Percentiles rank a stretch among this genome's conserved stretches.
Conservation (phyloP, 2,329 filamentous ascomycete species). For the Pseudocercospora pini-densiflorae region DNA sequence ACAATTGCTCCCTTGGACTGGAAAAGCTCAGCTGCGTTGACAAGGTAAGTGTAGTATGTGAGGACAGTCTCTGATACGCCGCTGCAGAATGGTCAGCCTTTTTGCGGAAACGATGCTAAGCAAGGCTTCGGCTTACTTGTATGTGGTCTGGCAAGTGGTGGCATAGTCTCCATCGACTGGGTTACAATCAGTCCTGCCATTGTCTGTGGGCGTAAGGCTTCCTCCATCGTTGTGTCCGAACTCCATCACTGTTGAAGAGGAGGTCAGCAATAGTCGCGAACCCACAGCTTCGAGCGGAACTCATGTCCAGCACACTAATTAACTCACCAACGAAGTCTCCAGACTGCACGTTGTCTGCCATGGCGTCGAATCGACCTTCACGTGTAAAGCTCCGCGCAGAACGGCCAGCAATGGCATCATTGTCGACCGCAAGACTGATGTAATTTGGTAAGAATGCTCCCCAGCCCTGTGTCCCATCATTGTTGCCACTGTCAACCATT, state of each 20-base stretch:
- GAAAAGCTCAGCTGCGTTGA: slow-evolving; percentile 60
- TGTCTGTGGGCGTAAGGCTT: slow-evolving; percentile 59
- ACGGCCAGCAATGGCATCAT: slow-evolving; percentile 69
- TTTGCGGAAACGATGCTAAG: not conserved
- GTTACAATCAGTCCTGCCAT: slow-evolving; percentile 63
- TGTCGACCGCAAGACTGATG: slow-evolving; percentile 58
- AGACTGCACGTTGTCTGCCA: slow-evolving; percentile 57
- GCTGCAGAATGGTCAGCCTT: slow-evolving; percentile 13
- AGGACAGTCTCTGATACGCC: slow-evolving; percentile 57
- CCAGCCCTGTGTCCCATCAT: slow-evolving; percentile 59
- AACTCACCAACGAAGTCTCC: slow-evolving; percentile 62
- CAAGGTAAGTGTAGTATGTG: slow-evolving; percentile 65
- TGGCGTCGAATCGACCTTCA: slow-evolving; percentile 66
- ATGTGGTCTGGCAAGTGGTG: slow-evolving; percentile 47
- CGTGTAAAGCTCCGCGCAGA: slow-evolving; percentile 69
- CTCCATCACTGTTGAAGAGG: slow-evolving; percentile 58
- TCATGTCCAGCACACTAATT: not conserved
- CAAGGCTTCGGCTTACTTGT: slow-evolving; percentile 19
- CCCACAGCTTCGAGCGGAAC: not conserved
- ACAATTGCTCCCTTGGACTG: slow-evolving; percentile 64
- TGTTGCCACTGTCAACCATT: slow-evolving; percentile 58
- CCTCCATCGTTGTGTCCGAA: slow-evolving; percentile 76
- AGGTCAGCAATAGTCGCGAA: not conserved
- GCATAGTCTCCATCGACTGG: slow-evolving; percentile 58
- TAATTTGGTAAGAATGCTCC: slow-evolving; percentile 63